Evolutionary conservation across 2,329 filamentous ascomycete species (phyloP), one percentile per base, ranked within the genome.

Genomic region (Botrytis squamosa): DNA sequence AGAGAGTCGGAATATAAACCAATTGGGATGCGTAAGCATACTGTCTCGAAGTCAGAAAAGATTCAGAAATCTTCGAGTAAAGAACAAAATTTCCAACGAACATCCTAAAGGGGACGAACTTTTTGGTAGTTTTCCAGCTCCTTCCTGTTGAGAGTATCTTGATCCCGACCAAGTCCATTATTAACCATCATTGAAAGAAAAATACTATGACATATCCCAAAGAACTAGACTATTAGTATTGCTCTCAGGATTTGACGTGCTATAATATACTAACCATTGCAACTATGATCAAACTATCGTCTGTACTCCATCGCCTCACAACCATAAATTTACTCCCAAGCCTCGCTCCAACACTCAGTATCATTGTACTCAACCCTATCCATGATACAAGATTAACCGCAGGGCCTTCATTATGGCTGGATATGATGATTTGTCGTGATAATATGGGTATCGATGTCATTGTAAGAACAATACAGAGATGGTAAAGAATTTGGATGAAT

Each of bases 301-400:
- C 77, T 8, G 70, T 42, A 12, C 69, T 75, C 46, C 65, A 67
- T 70, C 69, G 55, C 46, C 72, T 70, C 16, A 75, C 66, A 38
- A 78, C 76, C 42, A 64, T 72, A 62, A 74, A 77, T 71, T 77
- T 78, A 4, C 69, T 72, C 63, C 74, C 82, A 3, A 83, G 75
- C 38, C 83, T 78, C 29, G 83, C 82, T 14, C 80, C 72, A 29
- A 83, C 80, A 67, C 81, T 80, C 16, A 82, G 78, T 36, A 84
- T 74, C 52, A 82, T 81, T 10, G 82, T 73, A 22, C 80, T 79
- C 70, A 84, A 77, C 3, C 82, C 82, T n/a, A 84, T 70, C 16
- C 82, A 82, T 9, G 80, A 79, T 14, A 80, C 79, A 52, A 84
- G 82, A 29, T 84, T 82, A 18, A 84, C 78, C 75, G 80, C 80